Base-by-base conservation (phyloP, 2,329 filamentous ascomycete genomes). In the Cryoendolithus antarcticus region DNA sequence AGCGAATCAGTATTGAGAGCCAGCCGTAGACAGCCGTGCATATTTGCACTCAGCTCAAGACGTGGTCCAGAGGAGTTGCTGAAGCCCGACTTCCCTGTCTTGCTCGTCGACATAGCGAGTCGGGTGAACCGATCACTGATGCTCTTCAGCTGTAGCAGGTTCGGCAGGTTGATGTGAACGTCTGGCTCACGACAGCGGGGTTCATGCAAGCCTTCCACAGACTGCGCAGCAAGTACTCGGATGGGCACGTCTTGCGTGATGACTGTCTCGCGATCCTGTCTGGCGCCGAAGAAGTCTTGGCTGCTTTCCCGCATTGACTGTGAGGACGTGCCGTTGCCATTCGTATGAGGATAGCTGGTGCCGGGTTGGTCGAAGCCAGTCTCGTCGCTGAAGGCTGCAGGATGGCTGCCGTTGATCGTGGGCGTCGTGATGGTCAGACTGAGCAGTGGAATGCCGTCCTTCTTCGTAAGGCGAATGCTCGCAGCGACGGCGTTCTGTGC, bases 231-330 rank as follows among this genome's bases (percentile, higher is more conserved):
- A 6, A 98, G 73, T 1, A 98, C 86, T 11, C 88, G 80, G 32
- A 96, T 82, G n/a, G 91, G 91, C 31, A 98, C 82, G 61, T 96
- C 86, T 57, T 98, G 91, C 1, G 86, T 94, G 54, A 98, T 82
- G 51, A 93, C 73, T 46, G 91, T 93, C 59, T 95, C 88, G 50
- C 86, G 80, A 54, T 89, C 84, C 41, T 81, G 71, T 32, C 70
- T 49, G 7, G 24, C 24, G 66, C 75, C 58, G 72, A 75, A 53
- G 33, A 53, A 50, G 9, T 54, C 51, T 8, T 42, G 41, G 37
- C 44, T 49, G n/a, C 51, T 49, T 35, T 56, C 54, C 6, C 47
- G 42, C 21, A 48, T 46, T 7, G 44, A 40, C 4, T 46, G 39
- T 29, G 44, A 39, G n/a, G 40, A 33, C 15, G 41, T 48, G 40